These are phyloP conservation scores for Chlorella vulgaris DNA, from an alignment of 139 green algal species.

Conservation along the genomic window DNA sequence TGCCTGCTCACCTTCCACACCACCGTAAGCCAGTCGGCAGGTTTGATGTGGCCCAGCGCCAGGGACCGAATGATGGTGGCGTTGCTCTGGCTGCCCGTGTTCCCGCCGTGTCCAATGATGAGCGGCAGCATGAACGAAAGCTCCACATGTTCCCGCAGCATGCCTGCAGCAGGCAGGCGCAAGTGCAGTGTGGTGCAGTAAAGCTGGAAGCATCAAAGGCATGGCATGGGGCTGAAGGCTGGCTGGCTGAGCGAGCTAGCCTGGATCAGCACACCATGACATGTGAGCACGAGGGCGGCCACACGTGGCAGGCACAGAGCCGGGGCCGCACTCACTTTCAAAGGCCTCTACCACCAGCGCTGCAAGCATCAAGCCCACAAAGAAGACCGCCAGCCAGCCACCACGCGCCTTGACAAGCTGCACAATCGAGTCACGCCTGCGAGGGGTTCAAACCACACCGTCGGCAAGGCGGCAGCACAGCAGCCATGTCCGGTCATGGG, in stretches of 20 bases:
- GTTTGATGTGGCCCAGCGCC: conserved; percentile 56
- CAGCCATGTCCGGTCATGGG: no score
- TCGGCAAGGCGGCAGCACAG: no score
- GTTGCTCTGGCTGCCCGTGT: conserved; percentile 74
- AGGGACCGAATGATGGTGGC: conserved; percentile 69
- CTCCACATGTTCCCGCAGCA: conserved; percentile 66
- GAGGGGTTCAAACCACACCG: no score
- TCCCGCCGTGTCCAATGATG: conserved; percentile 80
- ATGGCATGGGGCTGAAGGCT: no score
- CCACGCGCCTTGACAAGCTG: conserved; percentile 44
- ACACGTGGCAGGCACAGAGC: no score
- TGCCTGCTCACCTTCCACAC: conserved; percentile 41
- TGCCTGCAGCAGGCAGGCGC: no score
- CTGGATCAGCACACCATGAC: no score
- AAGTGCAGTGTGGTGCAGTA: no score
- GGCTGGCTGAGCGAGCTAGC: no score
- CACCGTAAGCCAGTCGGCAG: conserved; percentile 51
- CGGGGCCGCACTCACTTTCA: no score
- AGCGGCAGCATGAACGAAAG: conserved; percentile 76
- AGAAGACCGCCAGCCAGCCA: conserved; percentile 75
- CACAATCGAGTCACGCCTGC: conserved; percentile 46
- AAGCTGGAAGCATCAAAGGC: no score
- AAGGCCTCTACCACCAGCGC: conserved; percentile 74
- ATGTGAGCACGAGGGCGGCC: no score
- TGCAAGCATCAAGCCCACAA: conserved; percentile 66